Base-by-base conservation (phyloP, 306 rosid genomes). In the Clitoria ternatea region DNA sequence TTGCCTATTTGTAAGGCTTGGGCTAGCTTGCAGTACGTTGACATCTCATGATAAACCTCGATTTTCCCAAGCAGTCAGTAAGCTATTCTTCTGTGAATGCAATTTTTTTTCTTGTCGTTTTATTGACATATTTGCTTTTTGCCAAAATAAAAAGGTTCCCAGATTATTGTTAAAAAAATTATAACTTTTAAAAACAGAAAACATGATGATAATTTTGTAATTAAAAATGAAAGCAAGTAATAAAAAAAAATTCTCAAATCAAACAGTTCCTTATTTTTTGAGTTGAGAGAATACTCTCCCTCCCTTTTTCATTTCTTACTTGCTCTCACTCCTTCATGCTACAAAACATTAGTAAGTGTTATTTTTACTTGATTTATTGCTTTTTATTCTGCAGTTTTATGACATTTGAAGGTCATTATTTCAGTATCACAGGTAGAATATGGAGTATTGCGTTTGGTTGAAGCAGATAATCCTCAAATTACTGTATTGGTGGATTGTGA, bases 341-440 rank as follows among this genome's bases (percentile, higher is more conserved):
- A 6, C 36, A 35, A 52, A 29, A 18, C 44, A 52, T 33, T 22
- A 14, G 13, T 44, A 59, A 68, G 39, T 40, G 54, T 32, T 47
- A 62, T 63, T 26, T 44, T 40, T n/a, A n/a, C 47, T 24, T 55
- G 18, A 32, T 52, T 4, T 13, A 39, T 73, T 70, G 6, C 23
- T 53, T 62, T 73, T 62, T 48, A 14, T 40, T 37, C 10, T 35
- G 6, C 19, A 42, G n/a, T 74, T 8, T 49, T 62, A 72, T 83
- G 35, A 54, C 49, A 78, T 56, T 62, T 56, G 53, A 66, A 81
- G 72, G 50, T 78, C 70, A 48, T 77, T 47, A 79, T 60, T 79
- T 69, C 92, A 91, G 97, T 89, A 78, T 91, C 97, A 74, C 91
- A 88, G 68, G 96, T 91, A 12, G 97, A 91, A 60, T 81, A 83